phyloP scores from a whole-genome alignment of 2,329 filamentous ascomycete genomes.

The Monilinia aucupariae region DNA sequence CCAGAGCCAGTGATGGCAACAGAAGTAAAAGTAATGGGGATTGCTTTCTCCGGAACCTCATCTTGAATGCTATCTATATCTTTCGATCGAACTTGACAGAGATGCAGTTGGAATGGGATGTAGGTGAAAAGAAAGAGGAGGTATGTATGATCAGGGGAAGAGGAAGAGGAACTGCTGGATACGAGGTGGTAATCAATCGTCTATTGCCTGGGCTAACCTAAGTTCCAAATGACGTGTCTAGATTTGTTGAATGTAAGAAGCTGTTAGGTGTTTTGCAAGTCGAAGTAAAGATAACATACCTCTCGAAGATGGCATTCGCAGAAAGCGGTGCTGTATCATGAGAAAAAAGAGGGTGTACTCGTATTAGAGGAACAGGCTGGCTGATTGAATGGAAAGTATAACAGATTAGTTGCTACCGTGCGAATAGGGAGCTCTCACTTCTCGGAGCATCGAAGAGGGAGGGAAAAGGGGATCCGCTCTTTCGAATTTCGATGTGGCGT shows the following conservation, averaged over 20 bases:
- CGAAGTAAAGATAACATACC: neutral
- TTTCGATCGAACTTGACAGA: constrained; percentile 1
- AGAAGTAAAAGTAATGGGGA: constrained; percentile 56
- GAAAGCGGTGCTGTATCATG: neutral
- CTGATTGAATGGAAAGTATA: neutral
- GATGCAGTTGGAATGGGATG: neutral
- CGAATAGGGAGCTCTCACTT: no score
- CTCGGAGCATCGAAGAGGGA: neutral
- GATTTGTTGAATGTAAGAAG: neutral
- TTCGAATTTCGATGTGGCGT: neutral
- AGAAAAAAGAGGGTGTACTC: no score
- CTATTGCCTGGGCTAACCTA: neutral
- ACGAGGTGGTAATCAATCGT: neutral
- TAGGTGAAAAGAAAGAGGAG: neutral
- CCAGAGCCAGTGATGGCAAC: constrained; percentile 49
- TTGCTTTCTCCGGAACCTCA: constrained; percentile 53
- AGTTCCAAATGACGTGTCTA: constrained; percentile 4
- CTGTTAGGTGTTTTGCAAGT: neutral
- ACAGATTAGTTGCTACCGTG: neutral
- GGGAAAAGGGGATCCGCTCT: neutral
- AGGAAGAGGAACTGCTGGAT: neutral
- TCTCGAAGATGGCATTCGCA: neutral
- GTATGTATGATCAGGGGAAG: neutral
- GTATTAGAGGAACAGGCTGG: neutral
- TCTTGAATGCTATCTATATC: constrained; percentile 34